Base-by-base conservation (phyloP, 257 asterid species). In the Solanum paucissectum region DNA sequence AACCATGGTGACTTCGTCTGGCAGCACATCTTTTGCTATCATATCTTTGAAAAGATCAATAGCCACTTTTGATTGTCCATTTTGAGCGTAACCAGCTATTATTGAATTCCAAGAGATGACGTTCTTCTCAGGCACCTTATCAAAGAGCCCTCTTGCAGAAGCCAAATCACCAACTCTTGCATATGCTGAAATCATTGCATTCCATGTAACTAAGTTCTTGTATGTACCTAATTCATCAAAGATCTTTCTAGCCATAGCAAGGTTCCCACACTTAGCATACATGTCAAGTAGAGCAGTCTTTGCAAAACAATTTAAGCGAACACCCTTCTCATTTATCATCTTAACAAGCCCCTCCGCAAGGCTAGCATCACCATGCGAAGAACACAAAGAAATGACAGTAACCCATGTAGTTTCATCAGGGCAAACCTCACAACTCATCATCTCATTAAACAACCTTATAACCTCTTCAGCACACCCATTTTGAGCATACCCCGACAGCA, bases 31-130 rank as follows among this genome's bases (percentile, higher is more conserved):
- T 83, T 84, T 66, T 40, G 88, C 86, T 73, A 91, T 83, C 96
- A 95, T 93, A 88, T 93, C 92, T 73, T 90, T 92, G 89, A 95
- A 94, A 76, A 93, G 92, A 12, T 93, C 94, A 72, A 95, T 86
- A 77, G 98, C 98, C 85, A 90, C 42, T 29, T 91, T 42, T 40
- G 98, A 93, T 62, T 92, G 89, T 46, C 98, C 98, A 55, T 94
- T 94, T 90, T 94, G 98, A 25, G 94, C 91, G 88, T 91, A 94
- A 90, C 98, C 98, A 33, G 95, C 92, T 84, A 95, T 93, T 89
- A 95, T 92, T 3, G 98, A 88, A 89, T 94, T 95, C 98, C 98
- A 94, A 3, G 98, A 92, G 75, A 94, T 89, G 6, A 93, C 92
- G 60, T 93, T 87, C 89, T 89, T 95, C 84, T 89, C 90, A 9